Conservation (phyloP, 2,329 filamentous ascomycete species). For the Cordyceps cicadae region DNA sequence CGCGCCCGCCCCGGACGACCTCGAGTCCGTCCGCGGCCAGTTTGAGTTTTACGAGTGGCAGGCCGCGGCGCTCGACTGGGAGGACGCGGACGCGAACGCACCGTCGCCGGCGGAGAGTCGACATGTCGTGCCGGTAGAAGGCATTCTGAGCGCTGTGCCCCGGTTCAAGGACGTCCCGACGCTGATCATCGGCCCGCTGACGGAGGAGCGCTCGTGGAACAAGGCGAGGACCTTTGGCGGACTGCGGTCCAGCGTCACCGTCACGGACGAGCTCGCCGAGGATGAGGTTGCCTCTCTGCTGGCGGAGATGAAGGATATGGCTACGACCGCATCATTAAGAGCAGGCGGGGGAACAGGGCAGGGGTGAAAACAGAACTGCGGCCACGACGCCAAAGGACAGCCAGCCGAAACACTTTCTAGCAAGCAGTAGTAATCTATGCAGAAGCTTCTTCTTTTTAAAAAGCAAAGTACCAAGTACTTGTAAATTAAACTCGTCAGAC, state of each 20-base stretch:
- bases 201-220: constrained; percentile 5
- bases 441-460: neutral
- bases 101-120: neutral
- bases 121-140: constrained; percentile 2
- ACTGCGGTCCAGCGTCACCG: neutral
- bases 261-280: neutral
- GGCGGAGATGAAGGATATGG: constrained; percentile 8
- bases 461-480: neutral
- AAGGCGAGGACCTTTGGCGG: constrained; percentile 2
- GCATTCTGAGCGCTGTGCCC: neutral
- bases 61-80: constrained; percentile 3
- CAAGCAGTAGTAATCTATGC: neutral
- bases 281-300: constrained; percentile 4
- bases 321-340: neutral
- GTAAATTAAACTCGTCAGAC: neutral
- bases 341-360: neutral
- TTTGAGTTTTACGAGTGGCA: constrained; percentile 10
- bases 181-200: constrained; percentile 6
- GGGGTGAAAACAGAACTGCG: neutral
- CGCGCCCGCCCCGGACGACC: neutral
- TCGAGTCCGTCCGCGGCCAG: neutral
- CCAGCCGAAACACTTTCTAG: neutral
- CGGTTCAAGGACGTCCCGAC: neutral
- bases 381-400: neutral
- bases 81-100: neutral